A percentile compares a stretch with the other conserved stretches of the same genome.
Evolutionary conservation across 225 moss, liverwort and hornwort species (phyloP).

Genomic region (Physcomitrium patens): DNA sequence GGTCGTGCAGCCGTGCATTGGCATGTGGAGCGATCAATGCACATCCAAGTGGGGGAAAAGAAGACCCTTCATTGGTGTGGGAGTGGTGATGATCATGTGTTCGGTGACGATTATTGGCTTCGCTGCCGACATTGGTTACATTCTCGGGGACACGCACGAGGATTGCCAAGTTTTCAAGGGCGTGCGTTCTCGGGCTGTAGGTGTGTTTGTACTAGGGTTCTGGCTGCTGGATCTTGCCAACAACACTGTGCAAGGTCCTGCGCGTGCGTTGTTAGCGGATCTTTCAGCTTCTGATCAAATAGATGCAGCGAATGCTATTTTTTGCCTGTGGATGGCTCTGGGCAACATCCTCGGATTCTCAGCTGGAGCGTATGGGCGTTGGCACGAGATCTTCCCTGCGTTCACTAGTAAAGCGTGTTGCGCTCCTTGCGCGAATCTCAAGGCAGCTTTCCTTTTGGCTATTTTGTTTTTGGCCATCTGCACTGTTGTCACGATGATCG

Average conservation of each 20-base stretch:
- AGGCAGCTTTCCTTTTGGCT: conserved; percentile 80
- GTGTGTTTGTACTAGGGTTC: conserved; percentile 83
- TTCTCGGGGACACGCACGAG: conserved; percentile 73
- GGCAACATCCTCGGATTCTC: conserved; percentile 90
- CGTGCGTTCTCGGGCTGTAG: conserved; percentile 59
- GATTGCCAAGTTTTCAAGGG: conserved; percentile 64
- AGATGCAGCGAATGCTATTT: conserved; percentile 83
- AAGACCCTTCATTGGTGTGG: conserved; percentile 75
- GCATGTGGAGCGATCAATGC: conserved; percentile 91
- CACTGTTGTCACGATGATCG: conserved; percentile 68
- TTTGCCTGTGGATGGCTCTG: conserved; percentile 87
- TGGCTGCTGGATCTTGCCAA: conserved; percentile 92
- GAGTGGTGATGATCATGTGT: conserved; percentile 64
- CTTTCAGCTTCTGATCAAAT: conserved; percentile 71
- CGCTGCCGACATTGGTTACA: conserved; percentile 79
- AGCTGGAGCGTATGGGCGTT: conserved; percentile 74
- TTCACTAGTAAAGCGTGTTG: conserved; percentile 81
- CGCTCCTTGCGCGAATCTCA: conserved; percentile 84
- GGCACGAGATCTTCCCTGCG: conserved; percentile 75
- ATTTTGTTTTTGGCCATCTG: conserved; percentile 76
- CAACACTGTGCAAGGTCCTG: conserved; percentile 90
- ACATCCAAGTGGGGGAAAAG: conserved; percentile 84
- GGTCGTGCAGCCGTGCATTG: conserved; percentile 87
- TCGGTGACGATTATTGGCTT: conserved; percentile 81
- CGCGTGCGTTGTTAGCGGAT: conserved; percentile 85